These are phyloP conservation scores for Leishmania arabica DNA, from an alignment of 208 protist genomes.

Conservation along the genomic window DNA sequence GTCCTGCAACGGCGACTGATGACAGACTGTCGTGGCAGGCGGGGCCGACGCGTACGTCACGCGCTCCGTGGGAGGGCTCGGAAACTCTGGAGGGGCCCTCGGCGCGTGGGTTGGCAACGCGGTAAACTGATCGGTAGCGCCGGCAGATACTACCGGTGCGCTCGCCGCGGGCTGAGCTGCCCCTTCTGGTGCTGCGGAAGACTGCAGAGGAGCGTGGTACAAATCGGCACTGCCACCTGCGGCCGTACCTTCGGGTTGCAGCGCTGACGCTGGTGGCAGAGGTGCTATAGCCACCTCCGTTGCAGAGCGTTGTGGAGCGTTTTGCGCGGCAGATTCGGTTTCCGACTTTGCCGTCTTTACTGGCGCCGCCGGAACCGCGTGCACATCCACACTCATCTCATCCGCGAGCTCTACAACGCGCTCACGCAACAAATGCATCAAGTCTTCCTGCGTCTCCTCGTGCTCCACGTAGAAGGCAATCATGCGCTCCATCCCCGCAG, in stretches of 20 bases:
- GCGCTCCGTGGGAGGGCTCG: conserved; percentile 1
- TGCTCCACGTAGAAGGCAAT: conserved; percentile 35
- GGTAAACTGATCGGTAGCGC: not conserved
- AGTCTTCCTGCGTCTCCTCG: conserved; percentile 28
- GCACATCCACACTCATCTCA: conserved; percentile 30
- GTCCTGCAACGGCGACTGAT: not conserved
- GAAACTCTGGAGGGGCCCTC: not conserved
- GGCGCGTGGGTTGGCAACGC: not conserved
- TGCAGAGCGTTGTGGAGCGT: not conserved
- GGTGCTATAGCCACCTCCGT: not conserved
- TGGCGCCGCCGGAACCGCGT: conserved; percentile 17
- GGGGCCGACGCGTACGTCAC: not conserved
- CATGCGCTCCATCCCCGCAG: conserved; percentile 25
- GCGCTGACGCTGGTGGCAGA: not conserved
- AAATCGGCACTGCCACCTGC: not conserved
- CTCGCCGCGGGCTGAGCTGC: not conserved
- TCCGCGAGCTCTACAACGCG: conserved; percentile 34
- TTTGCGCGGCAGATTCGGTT: not conserved
- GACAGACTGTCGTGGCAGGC: not conserved
- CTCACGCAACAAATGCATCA: conserved; percentile 30
- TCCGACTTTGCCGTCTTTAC: not conserved
- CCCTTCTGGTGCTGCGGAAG: not conserved
- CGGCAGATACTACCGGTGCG: not conserved
- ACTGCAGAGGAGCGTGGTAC: not conserved
- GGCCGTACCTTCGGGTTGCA: not conserved